Evolutionary conservation across 805 yeast genomes (phyloP).

Genomic region (Debaryomyces tyrocola): DNA sequence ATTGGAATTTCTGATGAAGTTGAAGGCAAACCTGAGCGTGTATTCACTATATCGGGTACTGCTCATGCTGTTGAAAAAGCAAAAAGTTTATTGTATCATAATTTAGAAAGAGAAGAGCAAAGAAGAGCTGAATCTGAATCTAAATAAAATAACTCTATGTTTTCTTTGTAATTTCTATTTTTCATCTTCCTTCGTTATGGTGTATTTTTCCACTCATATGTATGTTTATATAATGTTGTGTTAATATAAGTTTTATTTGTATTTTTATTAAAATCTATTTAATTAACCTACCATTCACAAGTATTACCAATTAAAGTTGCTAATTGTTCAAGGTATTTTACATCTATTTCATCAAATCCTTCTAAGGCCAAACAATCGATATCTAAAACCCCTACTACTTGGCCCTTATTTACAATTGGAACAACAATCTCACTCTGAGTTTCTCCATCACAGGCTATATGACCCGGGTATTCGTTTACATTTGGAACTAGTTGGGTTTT

Average conservation of each 20-base stretch:
- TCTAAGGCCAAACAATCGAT: constrained; percentile 67
- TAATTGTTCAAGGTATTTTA: constrained; percentile 56
- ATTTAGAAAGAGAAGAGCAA: constrained; percentile 57
- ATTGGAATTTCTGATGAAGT: constrained; percentile 74
- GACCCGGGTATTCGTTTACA: constrained; percentile 82
- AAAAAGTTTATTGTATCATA: constrained; percentile 54
- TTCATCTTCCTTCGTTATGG: constrained; percentile 2
- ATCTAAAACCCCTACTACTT: constrained; percentile 75
- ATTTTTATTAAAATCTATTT: background rate
- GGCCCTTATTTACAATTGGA: constrained; percentile 54
- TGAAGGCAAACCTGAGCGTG: constrained; percentile 61
- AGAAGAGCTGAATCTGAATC: constrained; percentile 30
- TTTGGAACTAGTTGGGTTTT: constrained; percentile 74
- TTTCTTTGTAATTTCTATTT: background rate
- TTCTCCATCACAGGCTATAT: constrained; percentile 96
- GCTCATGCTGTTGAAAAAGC: constrained; percentile 58
- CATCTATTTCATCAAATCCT: constrained; percentile 72
- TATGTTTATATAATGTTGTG: constrained; percentile 1
- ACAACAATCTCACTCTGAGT: constrained; percentile 93
- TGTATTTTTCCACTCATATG: constrained; percentile 1
- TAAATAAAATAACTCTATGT: constrained; percentile 4
- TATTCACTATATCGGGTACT: constrained; percentile 70
- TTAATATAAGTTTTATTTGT: background rate
- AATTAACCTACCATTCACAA: constrained; percentile 34
- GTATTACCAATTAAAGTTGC: constrained; percentile 51